Evolutionary conservation across 345 rosid species (phyloP), one percentile per base, ranked within the genome.

Genomic region (Salix suchowensis): DNA sequence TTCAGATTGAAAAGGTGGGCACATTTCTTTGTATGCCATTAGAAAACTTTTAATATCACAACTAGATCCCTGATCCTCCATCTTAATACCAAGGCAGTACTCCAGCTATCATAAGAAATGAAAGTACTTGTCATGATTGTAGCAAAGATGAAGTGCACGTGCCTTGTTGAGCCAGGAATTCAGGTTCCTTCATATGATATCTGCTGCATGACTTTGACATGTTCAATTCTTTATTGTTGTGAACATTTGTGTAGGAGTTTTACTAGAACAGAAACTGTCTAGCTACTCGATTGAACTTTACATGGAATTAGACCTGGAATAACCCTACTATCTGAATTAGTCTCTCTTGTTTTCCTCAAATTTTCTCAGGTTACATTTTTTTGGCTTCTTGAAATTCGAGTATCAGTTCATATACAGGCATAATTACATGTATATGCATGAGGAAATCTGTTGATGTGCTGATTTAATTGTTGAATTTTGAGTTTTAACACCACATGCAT

Each of bases 1-100:
- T 86, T 76, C 88, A 93, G 71, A 91, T 96, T 76, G 89, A 88
- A 82, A 85, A 89, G 98, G 98, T 95, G 76, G 42, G 37, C 26
- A 61, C 62, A 62, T 70, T 44, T 75, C 76, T 72, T 40, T 36
- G 37, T 19, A 28, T 77, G 16, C 26, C 69, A 69, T 37, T 77
- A 64, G 26, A 54, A 26, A 7, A 24, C 16, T 62, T 42, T 65
- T 28, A 48, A 2, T 23, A 32, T 67, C 37, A 36, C 76, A 24
- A 19, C 21, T 37, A 65, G 67, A 23, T 60, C 13, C 60, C 24
- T 66, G 37, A 18, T 40, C 37, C 40, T 73, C 14, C 50, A 14
- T 46, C 19, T 40, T 55, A 21, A 76, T n/a, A 28, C 58, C 55
- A 70, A 52, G 58, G 60, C 40, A 65, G 39, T 62, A 52, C 32